A percentile compares a stretch with the other conserved stretches of the same genome.
phyloP scores from a whole-genome alignment of 2,329 filamentous ascomycete species.

The Dactylellina haptotyla region DNA sequence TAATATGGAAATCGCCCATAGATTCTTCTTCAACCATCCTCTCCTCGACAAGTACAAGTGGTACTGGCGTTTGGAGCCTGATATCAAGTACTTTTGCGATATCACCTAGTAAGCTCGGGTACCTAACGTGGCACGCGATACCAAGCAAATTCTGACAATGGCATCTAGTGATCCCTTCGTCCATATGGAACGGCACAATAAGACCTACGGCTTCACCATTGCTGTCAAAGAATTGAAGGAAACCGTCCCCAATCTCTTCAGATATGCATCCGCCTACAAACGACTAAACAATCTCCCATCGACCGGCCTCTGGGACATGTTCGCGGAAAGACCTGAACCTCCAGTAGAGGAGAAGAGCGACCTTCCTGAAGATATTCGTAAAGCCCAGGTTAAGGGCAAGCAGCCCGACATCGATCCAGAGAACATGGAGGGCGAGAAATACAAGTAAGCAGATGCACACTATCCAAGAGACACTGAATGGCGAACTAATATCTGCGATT shows the following conservation, averaged over 20 bases:
- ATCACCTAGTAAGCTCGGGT: slow-evolving; percentile 85
- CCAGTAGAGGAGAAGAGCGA: slow-evolving; percentile 67
- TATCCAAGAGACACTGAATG: background rate
- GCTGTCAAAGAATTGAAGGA: slow-evolving; percentile 97
- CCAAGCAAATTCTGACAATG: slow-evolving; percentile 59
- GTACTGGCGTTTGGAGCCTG: slow-evolving; percentile 99
- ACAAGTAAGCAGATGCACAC: slow-evolving; percentile 69
- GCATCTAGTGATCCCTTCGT: slow-evolving; percentile 83
- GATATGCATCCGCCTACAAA: slow-evolving; percentile 98
- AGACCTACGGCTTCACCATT: slow-evolving; percentile 98
- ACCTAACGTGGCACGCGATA: background rate
- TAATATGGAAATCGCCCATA: slow-evolving; percentile 58
- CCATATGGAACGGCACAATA: slow-evolving; percentile 92
- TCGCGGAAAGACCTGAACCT: slow-evolving; percentile 78
- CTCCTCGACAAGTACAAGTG: slow-evolving; percentile 96
- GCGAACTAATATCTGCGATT: slow-evolving; percentile 7
- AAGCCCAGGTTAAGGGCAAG: slow-evolving; percentile 73
- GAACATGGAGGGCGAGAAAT: slow-evolving; percentile 94
- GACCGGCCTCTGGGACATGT: slow-evolving; percentile 98
- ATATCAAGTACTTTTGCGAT: slow-evolving; percentile 99
- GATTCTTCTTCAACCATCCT: slow-evolving; percentile 97
- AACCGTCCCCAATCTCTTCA: slow-evolving; percentile 97
- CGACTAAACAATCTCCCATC: slow-evolving; percentile 88
- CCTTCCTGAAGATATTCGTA: slow-evolving; percentile 82
- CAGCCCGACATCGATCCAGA: slow-evolving; percentile 88